Percentiles rank a stretch among this genome's conserved stretches.
Evolutionary conservation across 1,284 basidiomycete genomes (phyloP).

Genomic region (Cutaneotrichosporon sp.): DNA sequence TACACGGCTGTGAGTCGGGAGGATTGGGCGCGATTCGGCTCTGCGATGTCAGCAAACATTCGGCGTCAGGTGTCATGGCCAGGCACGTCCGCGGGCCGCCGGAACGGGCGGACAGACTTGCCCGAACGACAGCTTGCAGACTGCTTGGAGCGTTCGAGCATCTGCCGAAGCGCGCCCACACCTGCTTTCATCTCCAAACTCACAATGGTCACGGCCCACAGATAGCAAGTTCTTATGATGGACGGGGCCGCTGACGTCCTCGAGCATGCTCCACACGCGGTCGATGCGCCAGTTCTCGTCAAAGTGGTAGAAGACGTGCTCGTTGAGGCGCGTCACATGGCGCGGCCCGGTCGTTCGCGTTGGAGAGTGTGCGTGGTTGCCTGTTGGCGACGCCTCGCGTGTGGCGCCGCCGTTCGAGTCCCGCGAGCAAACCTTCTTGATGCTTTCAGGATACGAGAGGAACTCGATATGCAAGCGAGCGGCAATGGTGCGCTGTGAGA

Average conservation of each 20-base stretch:
- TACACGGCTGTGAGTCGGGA: background rate
- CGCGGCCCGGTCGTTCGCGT: slow-evolving; percentile 5
- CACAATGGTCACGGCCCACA: background rate
- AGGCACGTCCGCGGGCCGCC: background rate
- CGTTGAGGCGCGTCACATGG: slow-evolving; percentile 10
- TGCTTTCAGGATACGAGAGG: background rate
- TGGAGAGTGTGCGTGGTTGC: slow-evolving; percentile 1
- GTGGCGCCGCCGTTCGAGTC: no score
- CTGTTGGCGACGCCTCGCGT: background rate
- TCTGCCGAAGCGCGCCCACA: background rate
- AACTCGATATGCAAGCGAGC: slow-evolving; percentile 19
- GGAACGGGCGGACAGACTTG: background rate
- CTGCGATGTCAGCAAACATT: background rate
- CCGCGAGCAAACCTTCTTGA: no score
- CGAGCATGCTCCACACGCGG: slow-evolving; percentile 16
- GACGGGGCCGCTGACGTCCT: slow-evolving; percentile 6
- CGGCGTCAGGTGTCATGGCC: background rate
- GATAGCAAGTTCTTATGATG: background rate
- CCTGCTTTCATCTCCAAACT: background rate
- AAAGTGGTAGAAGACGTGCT: slow-evolving; percentile 22
- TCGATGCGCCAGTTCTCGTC: slow-evolving; percentile 23
- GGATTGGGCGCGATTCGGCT: background rate
- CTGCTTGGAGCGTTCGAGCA: background rate
- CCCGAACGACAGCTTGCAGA: background rate
- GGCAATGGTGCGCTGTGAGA: slow-evolving; percentile 15